Evolutionary conservation across 345 rosid genomes (phyloP).

Genomic region (Raphanus sativus): DNA sequence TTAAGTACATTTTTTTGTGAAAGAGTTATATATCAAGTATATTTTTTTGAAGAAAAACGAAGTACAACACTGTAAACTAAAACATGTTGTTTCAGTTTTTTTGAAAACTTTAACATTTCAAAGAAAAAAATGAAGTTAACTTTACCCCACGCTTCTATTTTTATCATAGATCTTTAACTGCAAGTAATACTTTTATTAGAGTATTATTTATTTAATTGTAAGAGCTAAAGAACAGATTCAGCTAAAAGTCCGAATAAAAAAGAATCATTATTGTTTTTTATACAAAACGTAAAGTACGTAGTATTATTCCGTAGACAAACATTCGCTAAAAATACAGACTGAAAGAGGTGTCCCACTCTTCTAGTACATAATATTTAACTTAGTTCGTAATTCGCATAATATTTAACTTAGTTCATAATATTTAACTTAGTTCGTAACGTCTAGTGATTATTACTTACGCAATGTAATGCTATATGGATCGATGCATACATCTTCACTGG

Average conservation of each 20-base stretch:
- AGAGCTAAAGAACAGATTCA: background rate
- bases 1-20: no score
- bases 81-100: no score
- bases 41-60: no score
- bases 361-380: background rate
- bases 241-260: background rate
- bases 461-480: background rate
- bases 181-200: background rate
- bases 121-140: no score
- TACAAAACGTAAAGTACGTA: slow-evolving; percentile 2
- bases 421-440: background rate
- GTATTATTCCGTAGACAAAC: slow-evolving; percentile 6
- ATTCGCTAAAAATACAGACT: background rate
- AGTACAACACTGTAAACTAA: no score
- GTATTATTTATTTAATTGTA: background rate
- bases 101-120: no score
- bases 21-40: no score
- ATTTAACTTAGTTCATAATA: background rate
- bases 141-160: background rate
- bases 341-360: background rate
- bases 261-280: background rate
- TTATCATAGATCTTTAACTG: background rate
- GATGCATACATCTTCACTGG: background rate
- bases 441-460: background rate
- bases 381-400: background rate